These are phyloP conservation scores for Mycena indigotica DNA, from an alignment of 768 basidiomycete species.

Conservation along the genomic window DNA sequence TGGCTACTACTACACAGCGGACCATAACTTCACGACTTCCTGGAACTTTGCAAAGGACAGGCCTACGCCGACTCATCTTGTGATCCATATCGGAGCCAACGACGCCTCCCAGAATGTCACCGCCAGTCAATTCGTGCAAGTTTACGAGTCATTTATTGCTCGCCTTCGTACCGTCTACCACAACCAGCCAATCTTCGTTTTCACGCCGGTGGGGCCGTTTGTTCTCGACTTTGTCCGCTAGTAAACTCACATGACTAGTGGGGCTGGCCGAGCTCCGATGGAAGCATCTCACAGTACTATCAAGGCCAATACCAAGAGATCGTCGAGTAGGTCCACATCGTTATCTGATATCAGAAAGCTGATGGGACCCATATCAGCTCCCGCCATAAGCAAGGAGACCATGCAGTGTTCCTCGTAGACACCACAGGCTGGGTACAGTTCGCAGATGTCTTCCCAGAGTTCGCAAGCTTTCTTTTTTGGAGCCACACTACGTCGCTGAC, in stretches of 20 bases:
- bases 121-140: conserved; percentile 46
- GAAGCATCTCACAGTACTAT: conserved; percentile 47
- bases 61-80: conserved; percentile 51
- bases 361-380: not conserved
- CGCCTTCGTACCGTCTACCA: conserved; percentile 47
- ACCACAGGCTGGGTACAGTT: conserved; percentile 59
- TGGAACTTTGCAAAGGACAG: conserved; percentile 56
- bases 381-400: conserved; percentile 46
- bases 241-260: conserved; percentile 37
- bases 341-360: not conserved
- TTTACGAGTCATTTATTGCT: conserved; percentile 48
- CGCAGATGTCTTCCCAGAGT: conserved; percentile 53
- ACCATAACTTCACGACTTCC: conserved; percentile 63
- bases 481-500: no score
- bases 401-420: conserved; percentile 53
- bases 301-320: conserved; percentile 48
- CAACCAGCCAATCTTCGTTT: conserved; percentile 51
- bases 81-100: conserved; percentile 65
- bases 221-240: not conserved
- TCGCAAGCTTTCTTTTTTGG: conserved; percentile 15
- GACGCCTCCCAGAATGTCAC: conserved; percentile 56
- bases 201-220: conserved; percentile 50
- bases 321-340: conserved; percentile 40
- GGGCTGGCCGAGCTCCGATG: conserved; percentile 59
- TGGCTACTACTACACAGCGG: conserved; percentile 52